phyloP scores from a whole-genome alignment of 2,329 filamentous ascomycete species.

The Balansia obtecta region DNA sequence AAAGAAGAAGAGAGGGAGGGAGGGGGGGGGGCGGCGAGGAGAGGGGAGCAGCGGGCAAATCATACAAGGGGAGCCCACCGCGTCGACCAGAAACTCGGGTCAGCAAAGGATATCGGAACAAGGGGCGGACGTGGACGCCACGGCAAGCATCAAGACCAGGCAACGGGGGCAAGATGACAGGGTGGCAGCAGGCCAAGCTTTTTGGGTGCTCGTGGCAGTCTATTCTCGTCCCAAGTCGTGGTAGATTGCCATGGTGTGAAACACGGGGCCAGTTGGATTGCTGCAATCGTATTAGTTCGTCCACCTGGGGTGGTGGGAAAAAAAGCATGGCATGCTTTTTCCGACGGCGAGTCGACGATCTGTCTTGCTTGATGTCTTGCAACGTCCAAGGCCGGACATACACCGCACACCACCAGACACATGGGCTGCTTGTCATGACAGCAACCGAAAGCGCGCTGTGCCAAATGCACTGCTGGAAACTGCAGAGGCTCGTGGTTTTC shows the following conservation, averaged over 20 bases:
- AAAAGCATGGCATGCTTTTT: not conserved
- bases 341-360: not conserved
- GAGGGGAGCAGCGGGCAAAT: not conserved
- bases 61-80: not conserved
- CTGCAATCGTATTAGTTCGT: not conserved
- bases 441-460: not conserved
- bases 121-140: not conserved
- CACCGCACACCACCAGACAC: not conserved
- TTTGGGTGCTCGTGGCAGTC: not conserved
- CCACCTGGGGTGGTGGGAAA: not conserved
- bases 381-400: not conserved
- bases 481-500: no score
- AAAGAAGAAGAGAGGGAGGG: no score
- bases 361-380: not conserved
- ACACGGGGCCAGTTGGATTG: conserved; percentile 1
- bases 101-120: not conserved
- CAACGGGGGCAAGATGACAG: not conserved
- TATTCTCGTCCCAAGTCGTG: not conserved
- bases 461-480: no score
- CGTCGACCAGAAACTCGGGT: conserved; percentile 1
- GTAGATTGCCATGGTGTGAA: not conserved
- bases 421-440: not conserved
- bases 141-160: not conserved
- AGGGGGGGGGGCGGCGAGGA: no score
- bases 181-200: not conserved